Percentiles rank a stretch among this genome's conserved stretches.
These are phyloP conservation scores for Hypoxylon sp. DNA, from an alignment of 2,329 filamentous ascomycete genomes.

Conservation along the genomic window DNA sequence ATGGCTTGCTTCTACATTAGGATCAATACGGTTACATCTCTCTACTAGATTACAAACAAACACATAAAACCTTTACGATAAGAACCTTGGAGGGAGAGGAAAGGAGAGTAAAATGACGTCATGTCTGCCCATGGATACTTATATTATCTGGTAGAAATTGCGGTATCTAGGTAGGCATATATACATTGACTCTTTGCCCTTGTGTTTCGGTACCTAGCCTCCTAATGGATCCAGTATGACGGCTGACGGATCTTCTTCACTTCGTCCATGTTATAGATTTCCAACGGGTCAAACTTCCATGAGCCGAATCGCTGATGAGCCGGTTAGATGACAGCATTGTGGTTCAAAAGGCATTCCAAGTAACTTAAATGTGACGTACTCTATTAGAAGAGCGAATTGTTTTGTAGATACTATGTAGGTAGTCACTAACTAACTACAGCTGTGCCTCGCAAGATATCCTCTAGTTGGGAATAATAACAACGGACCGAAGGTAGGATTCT, in stretches of 20 bases:
- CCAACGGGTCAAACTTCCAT: neutral
- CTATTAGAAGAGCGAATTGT: neutral
- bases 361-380: neutral
- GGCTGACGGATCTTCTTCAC: no score
- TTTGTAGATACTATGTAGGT: neutral
- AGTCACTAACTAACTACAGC: neutral
- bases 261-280: neutral
- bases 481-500: neutral
- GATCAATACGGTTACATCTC: no score
- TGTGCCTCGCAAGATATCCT: neutral
- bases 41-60: neutral
- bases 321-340: neutral
- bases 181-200: neutral
- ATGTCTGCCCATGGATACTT: no score
- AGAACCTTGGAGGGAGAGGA: neutral
- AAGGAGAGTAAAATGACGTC: neutral
- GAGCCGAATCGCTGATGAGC: neutral
- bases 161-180: neutral
- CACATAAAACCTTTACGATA: neutral
- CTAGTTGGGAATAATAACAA: neutral
- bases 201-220: neutral
- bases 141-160: neutral
- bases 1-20: no score
- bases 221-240: neutral
- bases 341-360: neutral